phyloP scores from a whole-genome alignment of 352 stramenopile genomes.

The Elongisporangium undulatum region DNA sequence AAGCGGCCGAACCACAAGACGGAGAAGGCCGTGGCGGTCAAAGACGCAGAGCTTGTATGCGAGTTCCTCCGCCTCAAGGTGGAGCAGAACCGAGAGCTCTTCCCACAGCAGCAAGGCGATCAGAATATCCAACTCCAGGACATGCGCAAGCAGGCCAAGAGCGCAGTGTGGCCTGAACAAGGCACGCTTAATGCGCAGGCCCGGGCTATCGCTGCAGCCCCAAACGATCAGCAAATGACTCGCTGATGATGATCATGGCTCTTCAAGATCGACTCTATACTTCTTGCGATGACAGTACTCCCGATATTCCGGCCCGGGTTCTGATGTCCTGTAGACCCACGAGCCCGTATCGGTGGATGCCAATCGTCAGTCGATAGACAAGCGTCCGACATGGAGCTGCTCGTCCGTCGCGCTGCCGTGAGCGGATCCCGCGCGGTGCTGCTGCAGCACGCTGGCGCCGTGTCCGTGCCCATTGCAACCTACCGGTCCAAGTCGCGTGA shows the following conservation, averaged over 20 bases:
- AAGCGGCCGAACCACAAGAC: not conserved
- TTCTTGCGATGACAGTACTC: not conserved
- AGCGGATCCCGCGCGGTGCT: not conserved
- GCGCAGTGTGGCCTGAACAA: not conserved
- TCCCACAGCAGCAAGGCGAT: too few species aligned
- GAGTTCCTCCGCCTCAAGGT: not conserved
- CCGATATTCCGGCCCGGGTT: not conserved
- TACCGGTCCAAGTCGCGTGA: not conserved
- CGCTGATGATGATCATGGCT: not conserved
- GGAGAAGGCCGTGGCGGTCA: not conserved
- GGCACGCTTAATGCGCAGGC: not conserved
- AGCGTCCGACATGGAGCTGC: constrained; percentile 30
- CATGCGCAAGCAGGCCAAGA: not conserved
- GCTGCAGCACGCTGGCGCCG: not conserved
- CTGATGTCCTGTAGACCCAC: not conserved
- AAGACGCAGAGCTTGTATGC: not conserved
- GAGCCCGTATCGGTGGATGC: not conserved
- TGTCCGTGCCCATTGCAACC: not conserved
- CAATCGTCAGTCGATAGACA: not conserved
- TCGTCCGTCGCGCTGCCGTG: constrained; percentile 14
- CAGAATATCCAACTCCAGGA: not conserved
- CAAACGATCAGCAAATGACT: not conserved
- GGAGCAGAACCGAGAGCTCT: not conserved
- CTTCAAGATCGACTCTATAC: not conserved
- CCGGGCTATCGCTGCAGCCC: not conserved